These are phyloP conservation scores for Astrephomene gubernaculifera DNA, from an alignment of 139 green algal species.

Conservation along the genomic window DNA sequence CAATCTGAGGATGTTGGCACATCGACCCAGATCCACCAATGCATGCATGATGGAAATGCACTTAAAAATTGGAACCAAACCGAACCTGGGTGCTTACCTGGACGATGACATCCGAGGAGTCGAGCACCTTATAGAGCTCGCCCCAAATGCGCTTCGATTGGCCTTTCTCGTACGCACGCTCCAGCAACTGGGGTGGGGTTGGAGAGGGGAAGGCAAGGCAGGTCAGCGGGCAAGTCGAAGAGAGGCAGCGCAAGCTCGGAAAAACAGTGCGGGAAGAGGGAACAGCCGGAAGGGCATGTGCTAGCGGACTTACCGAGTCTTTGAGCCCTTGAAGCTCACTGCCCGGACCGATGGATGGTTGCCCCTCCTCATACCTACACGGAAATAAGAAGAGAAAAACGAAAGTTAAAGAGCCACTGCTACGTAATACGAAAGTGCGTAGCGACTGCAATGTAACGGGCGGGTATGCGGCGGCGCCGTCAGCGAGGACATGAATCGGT, in stretches of 20 bases:
- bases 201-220: too few relatives aligned
- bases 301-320: constrained; percentile 11
- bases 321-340: constrained; percentile 7
- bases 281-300: too few relatives aligned
- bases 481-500: too few relatives aligned
- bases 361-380: constrained; percentile 47
- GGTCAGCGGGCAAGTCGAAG: too few relatives aligned
- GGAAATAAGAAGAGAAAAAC: background rate
- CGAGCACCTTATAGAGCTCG: constrained; percentile 99
- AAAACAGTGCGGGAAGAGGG: too few relatives aligned
- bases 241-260: too few relatives aligned
- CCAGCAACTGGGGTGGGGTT: constrained; percentile 21
- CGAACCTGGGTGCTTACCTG: constrained; percentile 68
- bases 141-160: constrained; percentile 98
- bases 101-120: constrained; percentile 97
- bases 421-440: too few relatives aligned
- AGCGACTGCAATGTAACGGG: too few relatives aligned
- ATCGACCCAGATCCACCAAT: constrained; percentile 35
- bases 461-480: too few relatives aligned
- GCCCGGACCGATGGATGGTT: background rate
- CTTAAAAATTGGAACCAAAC: background rate
- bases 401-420: background rate
- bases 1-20: constrained; percentile 40
- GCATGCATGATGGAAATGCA: background rate
- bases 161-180: constrained; percentile 79